Percentiles rank a stretch among this genome's conserved stretches.
These are phyloP conservation scores for Monilinia fructicola DNA, from an alignment of 2,329 filamentous ascomycete species.

Conservation along the genomic window DNA sequence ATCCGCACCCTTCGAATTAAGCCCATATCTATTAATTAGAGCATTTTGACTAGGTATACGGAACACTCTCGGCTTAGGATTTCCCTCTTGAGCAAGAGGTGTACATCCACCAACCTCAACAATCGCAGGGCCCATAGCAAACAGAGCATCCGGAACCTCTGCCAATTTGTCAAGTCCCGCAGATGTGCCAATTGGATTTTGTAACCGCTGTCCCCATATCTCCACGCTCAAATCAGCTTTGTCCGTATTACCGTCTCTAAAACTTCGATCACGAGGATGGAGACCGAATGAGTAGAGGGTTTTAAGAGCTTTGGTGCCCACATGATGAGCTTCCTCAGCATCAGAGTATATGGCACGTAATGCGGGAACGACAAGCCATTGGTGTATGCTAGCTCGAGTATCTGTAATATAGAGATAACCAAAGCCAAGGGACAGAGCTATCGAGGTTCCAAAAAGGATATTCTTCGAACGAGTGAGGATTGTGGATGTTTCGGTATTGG, in stretches of 20 bases:
- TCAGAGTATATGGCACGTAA: constrained; percentile 68
- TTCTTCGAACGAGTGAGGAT: constrained; percentile 49
- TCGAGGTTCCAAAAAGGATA: constrained; percentile 53
- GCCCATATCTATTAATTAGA: constrained; percentile 91
- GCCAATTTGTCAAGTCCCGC: constrained; percentile 94
- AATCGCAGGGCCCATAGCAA: constrained; percentile 79
- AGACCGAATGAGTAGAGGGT: constrained; percentile 70
- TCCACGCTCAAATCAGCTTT: constrained; percentile 44
- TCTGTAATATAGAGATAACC: constrained; percentile 72
- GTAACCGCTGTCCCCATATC: constrained; percentile 75
- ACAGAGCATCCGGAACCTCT: constrained; percentile 80
- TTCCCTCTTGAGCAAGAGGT: constrained; percentile 82
- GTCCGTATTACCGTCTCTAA: constrained; percentile 29
- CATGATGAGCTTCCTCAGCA: constrained; percentile 89
- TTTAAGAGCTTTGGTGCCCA: constrained; percentile 70
- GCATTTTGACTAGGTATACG: constrained; percentile 79
- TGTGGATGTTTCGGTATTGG: constrained; percentile 39
- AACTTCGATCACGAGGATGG: constrained; percentile 73
- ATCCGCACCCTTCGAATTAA: constrained; percentile 90
- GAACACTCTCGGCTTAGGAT: constrained; percentile 85
- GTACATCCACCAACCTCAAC: constrained; percentile 94
- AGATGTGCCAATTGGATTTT: constrained; percentile 91
- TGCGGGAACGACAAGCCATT: constrained; percentile 64
- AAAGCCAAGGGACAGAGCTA: constrained; percentile 49
- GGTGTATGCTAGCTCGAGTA: constrained; percentile 69